phyloP scores from a whole-genome alignment of 2,329 filamentous ascomycete genomes.

The Xylaria sp. region DNA sequence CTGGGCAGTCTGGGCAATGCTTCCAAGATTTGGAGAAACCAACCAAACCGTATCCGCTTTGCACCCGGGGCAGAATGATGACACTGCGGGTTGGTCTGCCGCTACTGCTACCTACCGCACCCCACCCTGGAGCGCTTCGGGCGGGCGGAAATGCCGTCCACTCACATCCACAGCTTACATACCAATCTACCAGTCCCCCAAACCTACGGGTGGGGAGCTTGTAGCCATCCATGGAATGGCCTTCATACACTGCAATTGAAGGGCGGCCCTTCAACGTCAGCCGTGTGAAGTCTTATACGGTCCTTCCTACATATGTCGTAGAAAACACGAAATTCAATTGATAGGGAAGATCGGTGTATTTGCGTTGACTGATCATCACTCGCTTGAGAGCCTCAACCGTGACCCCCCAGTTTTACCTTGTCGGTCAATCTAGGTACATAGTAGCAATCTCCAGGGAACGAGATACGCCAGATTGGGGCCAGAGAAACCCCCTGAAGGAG shows the following conservation, averaged over 20 bases:
- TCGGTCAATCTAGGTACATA: neutral
- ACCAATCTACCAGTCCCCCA: too few species aligned
- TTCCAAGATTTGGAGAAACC: too few species aligned
- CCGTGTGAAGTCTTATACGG: neutral
- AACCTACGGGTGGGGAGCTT: neutral
- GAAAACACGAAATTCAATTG: too few species aligned
- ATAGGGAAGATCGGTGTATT: too few species aligned
- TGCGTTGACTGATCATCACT: neutral
- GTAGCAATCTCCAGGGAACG: neutral
- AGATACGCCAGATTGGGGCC: too few species aligned
- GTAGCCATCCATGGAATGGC: neutral
- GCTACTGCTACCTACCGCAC: neutral
- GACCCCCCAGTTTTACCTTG: too few species aligned
- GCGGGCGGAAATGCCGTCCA: slow-evolving; percentile 17
- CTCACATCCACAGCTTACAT: neutral
- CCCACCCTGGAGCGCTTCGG: slow-evolving; percentile 11
- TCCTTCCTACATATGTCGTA: neutral
- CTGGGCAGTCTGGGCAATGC: too few species aligned
- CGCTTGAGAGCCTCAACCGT: neutral
- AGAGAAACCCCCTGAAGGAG: too few species aligned
- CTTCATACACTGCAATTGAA: neutral
- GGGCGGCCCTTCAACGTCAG: slow-evolving; percentile 14
- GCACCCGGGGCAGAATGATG: neutral
- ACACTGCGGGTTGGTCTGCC: too few species aligned
- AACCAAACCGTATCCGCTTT: neutral